Conservation (phyloP, 495 filamentous ascomycete species). For the Annulohypoxylon maeteangense region DNA sequence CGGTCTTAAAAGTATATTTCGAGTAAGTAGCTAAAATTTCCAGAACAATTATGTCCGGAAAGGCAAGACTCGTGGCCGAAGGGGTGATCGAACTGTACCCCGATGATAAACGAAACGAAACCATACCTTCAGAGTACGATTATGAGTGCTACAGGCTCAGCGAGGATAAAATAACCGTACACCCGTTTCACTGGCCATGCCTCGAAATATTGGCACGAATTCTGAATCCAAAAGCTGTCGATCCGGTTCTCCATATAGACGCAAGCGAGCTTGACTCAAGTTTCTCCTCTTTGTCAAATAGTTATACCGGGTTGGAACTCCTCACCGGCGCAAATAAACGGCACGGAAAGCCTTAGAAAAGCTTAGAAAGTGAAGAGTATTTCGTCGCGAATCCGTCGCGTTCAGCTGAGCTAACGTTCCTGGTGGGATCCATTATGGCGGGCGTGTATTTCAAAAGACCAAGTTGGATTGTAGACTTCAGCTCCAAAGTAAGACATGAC, state of each 20-base stretch:
- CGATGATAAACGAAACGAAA: neutral
- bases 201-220: conserved; percentile 8
- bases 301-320: neutral
- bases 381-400: conserved; percentile 13
- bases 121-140: neutral
- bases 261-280: neutral
- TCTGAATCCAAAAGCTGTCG: neutral
- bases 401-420: neutral
- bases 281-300: neutral
- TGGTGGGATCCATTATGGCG: conserved; percentile 3
- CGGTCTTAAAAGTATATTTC: neutral
- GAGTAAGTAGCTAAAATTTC: neutral
- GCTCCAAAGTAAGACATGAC: conserved; percentile 4
- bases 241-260: neutral
- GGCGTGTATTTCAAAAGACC: neutral
- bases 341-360: conserved; percentile 2
- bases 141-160: neutral
- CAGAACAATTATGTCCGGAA: conserved; percentile 8
- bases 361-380: conserved; percentile 5
- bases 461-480: neutral
- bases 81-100: neutral
- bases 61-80: neutral
- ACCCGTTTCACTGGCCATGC: conserved; percentile 24
- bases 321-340: neutral
- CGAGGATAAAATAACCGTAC: neutral